Conservation (phyloP, 768 basidiomycete species). For the Pulveroboletus ravenelii region DNA sequence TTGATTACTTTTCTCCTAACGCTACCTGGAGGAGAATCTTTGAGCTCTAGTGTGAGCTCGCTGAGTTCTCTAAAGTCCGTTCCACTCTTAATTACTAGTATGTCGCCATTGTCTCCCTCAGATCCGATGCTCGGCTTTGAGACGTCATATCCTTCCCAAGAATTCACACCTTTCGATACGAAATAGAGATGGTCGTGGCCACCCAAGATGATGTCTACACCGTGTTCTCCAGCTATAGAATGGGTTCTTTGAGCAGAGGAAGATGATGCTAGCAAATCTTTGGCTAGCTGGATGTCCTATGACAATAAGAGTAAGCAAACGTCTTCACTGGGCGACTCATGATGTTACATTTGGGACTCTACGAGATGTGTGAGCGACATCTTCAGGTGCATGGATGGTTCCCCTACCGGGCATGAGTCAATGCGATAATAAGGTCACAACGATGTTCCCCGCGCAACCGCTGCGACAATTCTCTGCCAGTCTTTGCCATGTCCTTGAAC, state of each 20-base stretch:
- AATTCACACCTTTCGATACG: constrained; percentile 56
- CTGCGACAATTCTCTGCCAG: constrained; percentile 67
- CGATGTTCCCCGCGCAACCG: constrained; percentile 63
- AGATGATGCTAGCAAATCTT: constrained; percentile 56
- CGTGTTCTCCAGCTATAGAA: constrained; percentile 53
- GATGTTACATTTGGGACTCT: constrained; percentile 30
- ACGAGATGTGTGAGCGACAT: constrained; percentile 3
- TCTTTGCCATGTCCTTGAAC: constrained; percentile 70
- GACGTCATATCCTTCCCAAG: constrained; percentile 65
- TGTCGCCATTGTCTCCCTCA: constrained; percentile 66
- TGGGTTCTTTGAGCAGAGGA: constrained; percentile 44
- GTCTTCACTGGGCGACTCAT: not conserved
- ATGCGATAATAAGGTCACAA: constrained; percentile 80
- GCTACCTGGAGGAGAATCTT: constrained; percentile 54
- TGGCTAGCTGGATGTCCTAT: constrained; percentile 70
- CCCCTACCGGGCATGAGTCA: constrained; percentile 73
- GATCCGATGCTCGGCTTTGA: constrained; percentile 53
- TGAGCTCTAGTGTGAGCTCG: constrained; percentile 62
- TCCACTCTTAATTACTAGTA: constrained; percentile 79
- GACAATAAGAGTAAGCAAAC: constrained; percentile 5
- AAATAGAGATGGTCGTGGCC: constrained; percentile 89
- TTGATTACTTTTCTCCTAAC: constrained; percentile 62
- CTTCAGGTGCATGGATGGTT: constrained; percentile 4
- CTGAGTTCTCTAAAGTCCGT: constrained; percentile 87
- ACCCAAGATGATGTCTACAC: constrained; percentile 79